These are phyloP conservation scores for Saccharomycopsis sp. DNA, from an alignment of 805 yeast genomes.

Conservation along the genomic window DNA sequence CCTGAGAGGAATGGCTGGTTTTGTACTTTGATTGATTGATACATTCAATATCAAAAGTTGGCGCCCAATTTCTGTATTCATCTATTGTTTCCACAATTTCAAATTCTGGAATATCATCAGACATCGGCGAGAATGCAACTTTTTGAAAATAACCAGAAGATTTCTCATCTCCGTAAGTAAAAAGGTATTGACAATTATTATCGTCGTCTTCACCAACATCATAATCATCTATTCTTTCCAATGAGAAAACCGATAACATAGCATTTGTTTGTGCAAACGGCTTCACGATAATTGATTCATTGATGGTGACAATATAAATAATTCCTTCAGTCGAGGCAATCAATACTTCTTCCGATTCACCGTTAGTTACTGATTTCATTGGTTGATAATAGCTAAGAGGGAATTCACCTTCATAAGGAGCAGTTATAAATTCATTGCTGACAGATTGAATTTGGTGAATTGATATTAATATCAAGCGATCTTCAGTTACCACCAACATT, in stretches of 20 bases:
- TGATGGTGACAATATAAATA: conserved; percentile 1
- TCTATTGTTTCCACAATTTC: conserved; percentile 2
- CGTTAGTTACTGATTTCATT: background rate
- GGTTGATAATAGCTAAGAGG: conserved; percentile 8
- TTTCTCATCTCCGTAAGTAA: conserved; percentile 10
- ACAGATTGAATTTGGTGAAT: conserved; percentile 10
- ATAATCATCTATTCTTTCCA: conserved; percentile 1
- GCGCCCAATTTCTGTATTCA: conserved; percentile 12
- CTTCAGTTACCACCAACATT: conserved; percentile 5
- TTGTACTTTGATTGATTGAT: background rate
- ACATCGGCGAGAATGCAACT: background rate
- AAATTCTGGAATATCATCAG: background rate
- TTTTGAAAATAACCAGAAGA: conserved; percentile 5
- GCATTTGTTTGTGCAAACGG: background rate
- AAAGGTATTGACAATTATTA: background rate
- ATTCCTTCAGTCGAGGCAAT: conserved; percentile 7
- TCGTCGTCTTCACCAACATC: background rate
- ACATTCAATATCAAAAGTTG: conserved; percentile 2
- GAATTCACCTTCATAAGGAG: background rate
- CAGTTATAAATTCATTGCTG: background rate
- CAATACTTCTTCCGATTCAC: conserved; percentile 5
- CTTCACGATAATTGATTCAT: background rate
- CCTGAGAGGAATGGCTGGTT: conserved; percentile 6
- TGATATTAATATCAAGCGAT: background rate
- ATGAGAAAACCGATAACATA: conserved; percentile 6